Conservation (phyloP, 1,139 yeast genomes). For the Candida tropicalis region DNA sequence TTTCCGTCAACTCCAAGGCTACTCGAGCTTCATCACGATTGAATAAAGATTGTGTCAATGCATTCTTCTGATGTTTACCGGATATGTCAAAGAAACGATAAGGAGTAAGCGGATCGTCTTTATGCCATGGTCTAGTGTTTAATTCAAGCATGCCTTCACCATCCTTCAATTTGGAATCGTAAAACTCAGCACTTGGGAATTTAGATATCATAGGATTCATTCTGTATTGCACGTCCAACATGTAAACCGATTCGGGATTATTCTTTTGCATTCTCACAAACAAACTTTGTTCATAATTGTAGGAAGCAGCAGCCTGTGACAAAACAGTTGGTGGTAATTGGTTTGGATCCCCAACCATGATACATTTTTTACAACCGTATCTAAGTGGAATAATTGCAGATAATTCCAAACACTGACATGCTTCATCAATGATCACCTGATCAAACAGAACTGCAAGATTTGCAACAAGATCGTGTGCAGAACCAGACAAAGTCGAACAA, state of each 20-base stretch:
- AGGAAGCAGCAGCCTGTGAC: slow-evolving; percentile 81
- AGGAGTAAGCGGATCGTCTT: slow-evolving; percentile 55
- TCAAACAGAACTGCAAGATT: slow-evolving; percentile 78
- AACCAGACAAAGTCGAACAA: slow-evolving; percentile 91
- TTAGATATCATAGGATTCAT: slow-evolving; percentile 92
- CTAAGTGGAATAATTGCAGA: slow-evolving; percentile 91
- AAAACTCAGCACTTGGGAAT: slow-evolving; percentile 87
- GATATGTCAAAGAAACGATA: slow-evolving; percentile 77
- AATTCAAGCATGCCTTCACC: slow-evolving; percentile 68
- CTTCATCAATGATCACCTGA: slow-evolving; percentile 96
- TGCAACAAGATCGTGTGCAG: slow-evolving; percentile 87
- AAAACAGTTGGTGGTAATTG: slow-evolving; percentile 98
- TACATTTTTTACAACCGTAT: slow-evolving; percentile 88
- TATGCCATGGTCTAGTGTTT: slow-evolving; percentile 80
- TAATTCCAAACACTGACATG: slow-evolving; percentile 95
- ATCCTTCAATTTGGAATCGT: slow-evolving; percentile 68
- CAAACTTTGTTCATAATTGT: slow-evolving; percentile 85
- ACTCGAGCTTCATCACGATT: slow-evolving; percentile 72
- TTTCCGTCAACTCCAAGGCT: slow-evolving; percentile 69
- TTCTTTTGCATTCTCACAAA: slow-evolving; percentile 91
- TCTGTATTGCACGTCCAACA: slow-evolving; percentile 94
- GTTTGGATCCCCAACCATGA: slow-evolving; percentile 99
- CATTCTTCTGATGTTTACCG: slow-evolving; percentile 64
- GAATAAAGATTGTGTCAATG: slow-evolving; percentile 66
- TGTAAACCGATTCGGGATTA: slow-evolving; percentile 60